Evolutionary conservation across 129 eudicot genomes (phyloP), one percentile per base, ranked within the genome.

Genomic region (Logfia minima): DNA sequence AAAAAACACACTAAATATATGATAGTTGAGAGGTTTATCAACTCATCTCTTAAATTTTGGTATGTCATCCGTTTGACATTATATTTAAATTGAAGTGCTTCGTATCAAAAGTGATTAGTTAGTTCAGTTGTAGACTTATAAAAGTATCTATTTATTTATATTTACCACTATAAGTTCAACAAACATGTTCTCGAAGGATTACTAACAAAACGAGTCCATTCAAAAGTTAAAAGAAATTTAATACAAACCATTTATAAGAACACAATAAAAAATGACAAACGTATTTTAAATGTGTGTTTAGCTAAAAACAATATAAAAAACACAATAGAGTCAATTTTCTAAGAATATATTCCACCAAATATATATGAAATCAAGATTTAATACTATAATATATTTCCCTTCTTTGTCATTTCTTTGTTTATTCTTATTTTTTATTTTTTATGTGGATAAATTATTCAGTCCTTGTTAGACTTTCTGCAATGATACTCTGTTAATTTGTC

Each of bases 391-490:
- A 48, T 3, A 48, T 48, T 14, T 48, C n/a, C 18, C 6, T 48
- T 48, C n/a, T 48, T 48, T 48, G 55, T 48, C 55, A 48, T 48
- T 11, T 48, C 5, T 48, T 48, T 48, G 55, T 48, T 48, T 48
- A 48, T 48, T 48, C 55, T 1, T 48, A 48, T 14, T 48, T 48
- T 2, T 1, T 48, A 48, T 14, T 48, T 48, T 2, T 48, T 48
- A 48, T 14, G 55, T 48, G 14, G 55, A 48, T 48, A 11, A 14
- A 14, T 48, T 14, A 67, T 72, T 79, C 58, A 16, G 84, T 67
- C 80, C 69, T 66, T 56, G 84, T 80, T 80, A 56, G 79, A 80
- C 84, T 74, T 80, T 74, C 80, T 37, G 80, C 41, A 48, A 28
- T 58, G 71, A 80, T 80, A 35, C 75, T 78, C 6, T 72, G 67